phyloP scores from a whole-genome alignment of 2,329 filamentous ascomycete species.

The Diaporthe aspalathi region DNA sequence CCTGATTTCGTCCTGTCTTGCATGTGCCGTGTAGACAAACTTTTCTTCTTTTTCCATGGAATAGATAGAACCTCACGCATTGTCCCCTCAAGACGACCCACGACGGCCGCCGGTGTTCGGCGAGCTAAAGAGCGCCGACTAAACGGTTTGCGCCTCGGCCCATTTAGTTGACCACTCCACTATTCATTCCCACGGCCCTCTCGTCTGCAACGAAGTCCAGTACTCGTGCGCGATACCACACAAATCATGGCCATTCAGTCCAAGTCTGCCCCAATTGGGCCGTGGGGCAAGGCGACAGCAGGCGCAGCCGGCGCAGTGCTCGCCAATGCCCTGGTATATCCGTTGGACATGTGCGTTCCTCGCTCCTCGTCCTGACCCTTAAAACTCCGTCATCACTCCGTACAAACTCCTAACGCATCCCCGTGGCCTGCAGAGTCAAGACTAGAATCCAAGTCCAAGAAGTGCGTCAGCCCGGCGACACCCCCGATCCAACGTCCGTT shows the following conservation, averaged over 20 bases:
- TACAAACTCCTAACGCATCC: constrained; percentile 47
- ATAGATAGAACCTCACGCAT: constrained; percentile 15
- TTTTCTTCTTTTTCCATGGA: neutral
- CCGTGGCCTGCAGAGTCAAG: constrained; percentile 76
- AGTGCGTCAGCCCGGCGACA: constrained; percentile 66
- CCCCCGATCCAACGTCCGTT: constrained; percentile 57
- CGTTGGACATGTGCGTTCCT: constrained; percentile 84
- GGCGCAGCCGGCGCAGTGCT: constrained; percentile 93
- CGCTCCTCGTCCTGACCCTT: constrained; percentile 38
- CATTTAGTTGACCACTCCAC: constrained; percentile 46
- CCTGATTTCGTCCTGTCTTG: neutral
- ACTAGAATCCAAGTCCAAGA: constrained; percentile 96
- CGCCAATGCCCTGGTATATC: constrained; percentile 95
- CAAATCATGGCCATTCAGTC: constrained; percentile 64
- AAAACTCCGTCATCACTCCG: neutral
- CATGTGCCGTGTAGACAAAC: neutral
- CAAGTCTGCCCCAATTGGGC: constrained; percentile 79
- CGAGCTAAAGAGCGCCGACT: constrained; percentile 25
- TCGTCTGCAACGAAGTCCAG: neutral
- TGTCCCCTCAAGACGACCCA: constrained; percentile 3
- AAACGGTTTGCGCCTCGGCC: constrained; percentile 63
- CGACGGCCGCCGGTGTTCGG: constrained; percentile 38
- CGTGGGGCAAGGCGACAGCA: constrained; percentile 93
- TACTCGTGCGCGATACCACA: constrained; percentile 55
- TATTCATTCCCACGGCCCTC: neutral